Conservation (phyloP, 768 basidiomycete species). For the Amanita polypyramis region DNA sequence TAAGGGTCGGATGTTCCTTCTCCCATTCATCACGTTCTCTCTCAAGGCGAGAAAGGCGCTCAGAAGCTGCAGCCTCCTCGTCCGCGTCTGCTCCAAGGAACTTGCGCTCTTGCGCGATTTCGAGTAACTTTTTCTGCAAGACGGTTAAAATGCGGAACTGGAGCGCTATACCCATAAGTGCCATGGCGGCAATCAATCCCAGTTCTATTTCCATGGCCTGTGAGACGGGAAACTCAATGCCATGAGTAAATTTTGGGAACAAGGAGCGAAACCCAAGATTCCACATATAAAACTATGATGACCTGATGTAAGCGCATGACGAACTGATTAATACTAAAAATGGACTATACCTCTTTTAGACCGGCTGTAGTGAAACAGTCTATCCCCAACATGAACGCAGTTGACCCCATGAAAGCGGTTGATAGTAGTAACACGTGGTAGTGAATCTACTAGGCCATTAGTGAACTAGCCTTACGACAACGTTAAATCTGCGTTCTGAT, state of each 20-base stretch:
- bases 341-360: conserved; percentile 70
- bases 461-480: conserved; percentile 1
- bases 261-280: conserved; percentile 79
- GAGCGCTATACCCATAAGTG: conserved; percentile 81
- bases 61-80: conserved; percentile 66
- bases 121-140: conserved; percentile 67
- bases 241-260: conserved; percentile 68
- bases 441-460: conserved; percentile 42
- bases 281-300: conserved; percentile 81
- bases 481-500: conserved; percentile 6
- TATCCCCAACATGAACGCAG: conserved; percentile 84
- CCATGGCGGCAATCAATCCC: conserved; percentile 74
- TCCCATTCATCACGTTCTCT: conserved; percentile 83
- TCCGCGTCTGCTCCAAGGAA: conserved; percentile 51
- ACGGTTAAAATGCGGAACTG: conserved; percentile 81
- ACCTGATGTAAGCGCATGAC: conserved; percentile 9
- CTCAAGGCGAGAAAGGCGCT: conserved; percentile 50
- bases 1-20: conserved; percentile 60
- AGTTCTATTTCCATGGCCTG: conserved; percentile 93
- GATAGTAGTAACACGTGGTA: conserved; percentile 80
- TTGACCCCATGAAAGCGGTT: conserved; percentile 85
- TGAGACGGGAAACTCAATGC: conserved; percentile 71
- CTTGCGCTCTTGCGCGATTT: conserved; percentile 68
- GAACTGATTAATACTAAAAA: conserved; percentile 6
- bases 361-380: conserved; percentile 91